Base-by-base conservation (phyloP, 257 asterid genomes). In the Ilex asprella region DNA sequence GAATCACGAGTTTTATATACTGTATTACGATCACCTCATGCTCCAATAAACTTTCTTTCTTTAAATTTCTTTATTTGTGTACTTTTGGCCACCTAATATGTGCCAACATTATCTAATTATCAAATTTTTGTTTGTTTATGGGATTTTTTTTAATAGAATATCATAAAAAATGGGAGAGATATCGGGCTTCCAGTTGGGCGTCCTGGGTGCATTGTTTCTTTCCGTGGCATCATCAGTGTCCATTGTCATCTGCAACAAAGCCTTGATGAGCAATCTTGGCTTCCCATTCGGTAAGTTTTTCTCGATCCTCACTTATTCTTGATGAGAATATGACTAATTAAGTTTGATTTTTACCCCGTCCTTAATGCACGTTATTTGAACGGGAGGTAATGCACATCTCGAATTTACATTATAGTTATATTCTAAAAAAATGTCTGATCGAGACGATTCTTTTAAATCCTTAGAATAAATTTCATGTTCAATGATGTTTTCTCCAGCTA, bases 141-240 rank as follows among this genome's bases (percentile, higher is more conserved):
- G 27, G 27, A 21, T 21, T 21, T 21, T 21, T 21, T 16, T 12
- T 0, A 27, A 2, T 41, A 21, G 58, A 44, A 49, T 52, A 54
- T 44, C 6, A 63, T 30, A 53, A 62, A 73, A 81, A 73, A 89
- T 89, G 97, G 96, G 93, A 68, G 95, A 89, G 78, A 84, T 75
- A 79, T 59, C 84, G 29, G 78, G 88, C n/a, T 79, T 77, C 66
- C 96, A 86, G 50, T 65, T 84, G 74, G 95, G 96, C 3, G 91
- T 89, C 2, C 71, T 89, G 8, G 89, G 96, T n/a, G 96, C 96
- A 52, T 52, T 89, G 55, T 81, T 83, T 61, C 89, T 89, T 4
- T 86, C 96, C 0, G 96, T 89, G 69, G 96, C 96, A 62, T 89
- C 96, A 41, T 89, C 96, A 2, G 96, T 89, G 2, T 89, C 96